Conservation (phyloP, 306 rosid species). For the Cyclanthera cordifolia region DNA sequence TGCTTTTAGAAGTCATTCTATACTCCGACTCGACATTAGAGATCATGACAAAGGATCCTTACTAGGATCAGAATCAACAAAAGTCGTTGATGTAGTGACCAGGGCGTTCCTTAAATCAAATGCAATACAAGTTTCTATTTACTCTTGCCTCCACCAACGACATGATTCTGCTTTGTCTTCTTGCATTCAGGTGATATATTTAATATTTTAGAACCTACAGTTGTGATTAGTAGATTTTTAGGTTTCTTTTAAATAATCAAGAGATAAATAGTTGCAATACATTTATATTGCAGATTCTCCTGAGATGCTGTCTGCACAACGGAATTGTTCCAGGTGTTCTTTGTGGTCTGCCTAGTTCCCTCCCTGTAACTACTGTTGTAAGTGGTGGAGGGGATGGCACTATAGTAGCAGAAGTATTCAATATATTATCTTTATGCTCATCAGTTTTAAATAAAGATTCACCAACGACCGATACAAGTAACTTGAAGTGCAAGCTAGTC, state of each 20-base stretch:
- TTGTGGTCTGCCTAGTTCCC: constrained; percentile 80
- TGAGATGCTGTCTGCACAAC: constrained; percentile 66
- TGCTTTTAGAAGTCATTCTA: constrained; percentile 44
- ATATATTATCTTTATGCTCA: constrained; percentile 47
- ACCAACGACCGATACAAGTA: constrained; percentile 38
- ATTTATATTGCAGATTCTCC: constrained; percentile 51
- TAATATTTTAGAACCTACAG: not conserved
- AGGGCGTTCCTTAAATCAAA: constrained; percentile 67
- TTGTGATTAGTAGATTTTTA: not conserved
- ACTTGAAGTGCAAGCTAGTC: constrained; percentile 40
- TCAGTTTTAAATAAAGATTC: constrained; percentile 46
- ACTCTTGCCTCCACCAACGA: constrained; percentile 73
- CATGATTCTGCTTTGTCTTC: constrained; percentile 61
- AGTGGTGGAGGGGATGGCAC: constrained; percentile 96
- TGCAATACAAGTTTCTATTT: constrained; percentile 67
- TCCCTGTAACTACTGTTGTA: constrained; percentile 80
- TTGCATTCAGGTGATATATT: constrained; percentile 54
- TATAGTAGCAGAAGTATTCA: constrained; percentile 66
- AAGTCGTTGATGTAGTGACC: constrained; percentile 56
- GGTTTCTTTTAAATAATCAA: not conserved
- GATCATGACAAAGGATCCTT: constrained; percentile 40
- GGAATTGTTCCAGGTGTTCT: constrained; percentile 62
- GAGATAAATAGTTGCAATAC: constrained; percentile 2
- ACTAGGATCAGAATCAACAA: constrained; percentile 44
- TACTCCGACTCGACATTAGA: constrained; percentile 32